Evolutionary conservation across 768 basidiomycete genomes (phyloP).

Genomic region (Epithele typhae): DNA sequence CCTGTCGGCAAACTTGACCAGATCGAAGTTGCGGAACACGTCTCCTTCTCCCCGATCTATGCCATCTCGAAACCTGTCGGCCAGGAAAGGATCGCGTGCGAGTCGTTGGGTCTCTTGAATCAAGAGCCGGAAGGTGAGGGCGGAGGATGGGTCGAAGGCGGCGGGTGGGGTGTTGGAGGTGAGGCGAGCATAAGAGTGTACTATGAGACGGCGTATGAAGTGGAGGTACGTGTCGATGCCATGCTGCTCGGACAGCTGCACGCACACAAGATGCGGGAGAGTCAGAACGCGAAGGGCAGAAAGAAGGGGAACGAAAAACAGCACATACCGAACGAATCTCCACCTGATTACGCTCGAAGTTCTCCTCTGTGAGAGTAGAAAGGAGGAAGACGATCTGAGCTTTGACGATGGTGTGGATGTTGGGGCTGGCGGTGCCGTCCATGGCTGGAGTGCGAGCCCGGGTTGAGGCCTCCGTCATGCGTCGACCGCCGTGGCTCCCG

Average conservation of each 20-base stretch:
- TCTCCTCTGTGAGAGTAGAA: constrained; percentile 94
- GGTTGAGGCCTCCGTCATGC: constrained; percentile 31
- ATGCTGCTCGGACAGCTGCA: constrained; percentile 92
- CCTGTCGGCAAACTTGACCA: constrained; percentile 78
- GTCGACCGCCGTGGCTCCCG: constrained; percentile 32
- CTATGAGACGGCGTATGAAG: constrained; percentile 94
- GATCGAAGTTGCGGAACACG: constrained; percentile 77
- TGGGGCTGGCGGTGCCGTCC: constrained; percentile 79
- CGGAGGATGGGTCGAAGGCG: constrained; percentile 68
- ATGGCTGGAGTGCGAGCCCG: constrained; percentile 64
- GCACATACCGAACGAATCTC: constrained; percentile 90
- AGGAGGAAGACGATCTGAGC: constrained; percentile 98
- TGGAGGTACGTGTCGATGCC: constrained; percentile 96
- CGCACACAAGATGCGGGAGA: constrained; percentile 1
- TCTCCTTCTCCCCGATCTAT: constrained; percentile 87
- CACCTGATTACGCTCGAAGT: constrained; percentile 88
- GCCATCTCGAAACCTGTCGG: constrained; percentile 87
- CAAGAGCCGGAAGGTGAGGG: constrained; percentile 79
- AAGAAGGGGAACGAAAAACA: background rate
- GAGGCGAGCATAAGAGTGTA: constrained; percentile 76
- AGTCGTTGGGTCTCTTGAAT: constrained; percentile 87
- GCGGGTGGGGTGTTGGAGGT: constrained; percentile 54
- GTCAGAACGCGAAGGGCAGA: too few species aligned
- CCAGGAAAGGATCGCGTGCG: constrained; percentile 84
- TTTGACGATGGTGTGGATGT: constrained; percentile 90